Conservation (phyloP, 768 basidiomycete species). For the Phaeolepiota aurea region DNA sequence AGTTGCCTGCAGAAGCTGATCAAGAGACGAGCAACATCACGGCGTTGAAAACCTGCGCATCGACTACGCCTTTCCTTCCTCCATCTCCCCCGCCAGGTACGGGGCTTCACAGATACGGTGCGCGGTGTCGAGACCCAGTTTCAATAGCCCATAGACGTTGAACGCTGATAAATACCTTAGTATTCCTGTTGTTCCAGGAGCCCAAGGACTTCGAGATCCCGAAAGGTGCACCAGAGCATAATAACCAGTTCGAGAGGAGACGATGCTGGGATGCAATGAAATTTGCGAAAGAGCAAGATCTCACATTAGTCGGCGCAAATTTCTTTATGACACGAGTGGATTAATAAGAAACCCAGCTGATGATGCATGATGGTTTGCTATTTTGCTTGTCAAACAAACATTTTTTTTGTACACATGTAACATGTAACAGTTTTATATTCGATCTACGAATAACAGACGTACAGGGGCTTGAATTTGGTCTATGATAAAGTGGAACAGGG, state of each 20-base stretch:
- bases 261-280: slow-evolving; percentile 45
- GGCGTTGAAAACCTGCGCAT: slow-evolving; percentile 33
- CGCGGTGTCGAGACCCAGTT: slow-evolving; percentile 4
- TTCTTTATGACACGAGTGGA: slow-evolving; percentile 48
- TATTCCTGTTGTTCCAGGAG: slow-evolving; percentile 56
- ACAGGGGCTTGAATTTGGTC: too few species aligned
- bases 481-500: too few species aligned
- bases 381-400: too few species aligned
- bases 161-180: slow-evolving; percentile 14
- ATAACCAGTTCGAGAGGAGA: slow-evolving; percentile 33
- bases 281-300: slow-evolving; percentile 41
- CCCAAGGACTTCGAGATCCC: slow-evolving; percentile 37
- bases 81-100: slow-evolving; percentile 48
- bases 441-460: background rate
- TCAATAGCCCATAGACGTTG: background rate
- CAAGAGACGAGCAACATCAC: slow-evolving; percentile 20
- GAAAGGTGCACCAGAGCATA: slow-evolving; percentile 33
- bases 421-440: background rate
- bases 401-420: too few species aligned
- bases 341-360: too few species aligned
- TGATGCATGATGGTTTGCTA: too few species aligned
- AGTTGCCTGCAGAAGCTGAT: slow-evolving; percentile 15
- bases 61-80: slow-evolving; percentile 47
- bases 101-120: slow-evolving; percentile 53
- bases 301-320: slow-evolving; percentile 53